phyloP scores from a whole-genome alignment of 306 rosid genomes.

The Arachis stenosperma region DNA sequence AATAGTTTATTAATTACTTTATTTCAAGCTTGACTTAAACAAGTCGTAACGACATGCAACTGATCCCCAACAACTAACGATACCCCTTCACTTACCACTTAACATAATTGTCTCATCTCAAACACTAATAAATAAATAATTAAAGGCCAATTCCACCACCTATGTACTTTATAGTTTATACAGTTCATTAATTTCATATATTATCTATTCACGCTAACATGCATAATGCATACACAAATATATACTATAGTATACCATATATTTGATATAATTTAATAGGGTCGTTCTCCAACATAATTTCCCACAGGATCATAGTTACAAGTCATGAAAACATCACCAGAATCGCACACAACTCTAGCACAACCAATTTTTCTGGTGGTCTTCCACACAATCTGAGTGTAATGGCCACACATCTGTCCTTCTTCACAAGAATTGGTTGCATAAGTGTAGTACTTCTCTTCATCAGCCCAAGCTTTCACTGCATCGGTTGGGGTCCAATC shows the following conservation, averaged over 20 bases:
- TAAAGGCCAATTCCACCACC: background rate
- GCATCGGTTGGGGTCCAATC: conserved; percentile 73
- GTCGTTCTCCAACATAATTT: conserved; percentile 78
- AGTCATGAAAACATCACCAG: conserved; percentile 84
- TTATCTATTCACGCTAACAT: background rate
- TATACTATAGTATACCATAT: background rate
- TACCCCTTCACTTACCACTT: background rate
- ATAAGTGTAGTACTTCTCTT: conserved; percentile 74
- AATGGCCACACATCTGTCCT: conserved; percentile 88
- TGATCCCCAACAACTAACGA: background rate
- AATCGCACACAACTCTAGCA: conserved; percentile 71
- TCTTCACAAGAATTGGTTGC: conserved; percentile 54
- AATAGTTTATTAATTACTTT: conserved; percentile 11
- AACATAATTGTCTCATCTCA: conserved; percentile 22
- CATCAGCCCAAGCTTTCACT: conserved; percentile 67
- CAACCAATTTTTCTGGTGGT: conserved; percentile 71
- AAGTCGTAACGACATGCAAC: background rate
- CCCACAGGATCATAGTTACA: conserved; percentile 85
- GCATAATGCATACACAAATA: background rate
- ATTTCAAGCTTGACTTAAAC: background rate
- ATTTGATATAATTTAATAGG: conserved; percentile 41
- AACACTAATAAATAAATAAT: background rate
- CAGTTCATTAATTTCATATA: too few species aligned
- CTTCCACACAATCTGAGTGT: conserved; percentile 87
- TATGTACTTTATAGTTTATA: too few species aligned